Evolutionary conservation across 495 filamentous ascomycete species (phyloP), one percentile per base, ranked within the genome.

Genomic region (Xylaria acuta): DNA sequence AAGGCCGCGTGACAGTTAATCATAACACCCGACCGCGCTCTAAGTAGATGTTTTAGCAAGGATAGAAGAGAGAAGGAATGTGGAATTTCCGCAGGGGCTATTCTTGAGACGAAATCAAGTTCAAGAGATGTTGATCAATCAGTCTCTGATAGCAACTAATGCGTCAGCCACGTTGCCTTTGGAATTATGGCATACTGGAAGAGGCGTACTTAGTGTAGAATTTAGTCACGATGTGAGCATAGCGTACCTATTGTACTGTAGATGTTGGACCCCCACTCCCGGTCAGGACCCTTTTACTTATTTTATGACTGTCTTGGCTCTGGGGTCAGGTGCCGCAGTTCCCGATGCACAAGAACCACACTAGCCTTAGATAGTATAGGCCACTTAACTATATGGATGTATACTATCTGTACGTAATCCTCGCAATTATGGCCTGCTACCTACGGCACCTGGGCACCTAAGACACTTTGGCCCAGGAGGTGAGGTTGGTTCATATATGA

Each of bases 281-380:
- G n/a, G n/a, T n/a, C 43, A 47, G 16, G 43, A 47, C 43, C 43
- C 43, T 20, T 47, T 47, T 47, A 20, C 43, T 18, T n/a, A 53
- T 8, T 4, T 30, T 18, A 30, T 4, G 51, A 54, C 11, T 30
- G 25, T 54, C 51, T 56, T 56, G 53, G 53, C 53, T 56, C 53
- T 56, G 27, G 53, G 53, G 53, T 56, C 53, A 56, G 53, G 53
- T 56, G 53, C 53, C 12, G 6, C 53, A 16, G 5, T 56, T 56
- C 53, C 22, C 11, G 12, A 16, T 56, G 53, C 53, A 32, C 8
- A 30, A 25, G 9, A 11, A 22, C 8, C n/a, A 18, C 51, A 18
- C 51, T 56, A 56, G 27, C 22, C 12, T 32, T 25, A 54, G 25
- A 27, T 27, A 27, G 51, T 30, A 11, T 27, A 54, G 22, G 12